These are phyloP conservation scores for Phytophthora lateralis DNA, from an alignment of 352 stramenopile genomes.

Conservation along the genomic window DNA sequence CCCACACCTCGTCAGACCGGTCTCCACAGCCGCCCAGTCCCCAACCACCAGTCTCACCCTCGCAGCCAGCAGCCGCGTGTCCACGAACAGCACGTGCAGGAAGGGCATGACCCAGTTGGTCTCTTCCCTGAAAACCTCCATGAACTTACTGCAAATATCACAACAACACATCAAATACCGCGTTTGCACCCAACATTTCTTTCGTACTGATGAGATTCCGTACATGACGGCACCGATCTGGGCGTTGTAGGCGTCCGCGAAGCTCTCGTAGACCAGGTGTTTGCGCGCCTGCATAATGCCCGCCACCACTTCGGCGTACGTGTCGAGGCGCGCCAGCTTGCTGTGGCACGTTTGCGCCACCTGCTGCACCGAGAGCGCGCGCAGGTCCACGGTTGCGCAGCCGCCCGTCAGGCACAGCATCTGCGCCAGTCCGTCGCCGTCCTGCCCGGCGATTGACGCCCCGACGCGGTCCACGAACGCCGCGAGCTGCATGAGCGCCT, in stretches of 20 bases:
- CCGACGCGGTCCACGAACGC: constrained; percentile 67
- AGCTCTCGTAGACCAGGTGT: constrained; percentile 45
- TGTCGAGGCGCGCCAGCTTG: constrained; percentile 61
- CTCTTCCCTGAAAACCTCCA: constrained; percentile 84
- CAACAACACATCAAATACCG: not conserved
- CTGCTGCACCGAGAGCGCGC: constrained; percentile 50
- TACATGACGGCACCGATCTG: constrained; percentile 81
- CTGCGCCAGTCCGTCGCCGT: constrained; percentile 56
- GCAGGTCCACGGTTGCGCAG: constrained; percentile 43
- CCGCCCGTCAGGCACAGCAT: constrained; percentile 53
- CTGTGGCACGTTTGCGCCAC: constrained; percentile 56
- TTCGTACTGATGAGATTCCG: constrained; percentile 8
- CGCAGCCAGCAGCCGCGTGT: constrained; percentile 75
- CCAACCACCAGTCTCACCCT: constrained; percentile 34
- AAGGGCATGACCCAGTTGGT: constrained; percentile 89
- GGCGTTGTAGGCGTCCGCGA: constrained; percentile 61
- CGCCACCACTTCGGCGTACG: constrained; percentile 65
- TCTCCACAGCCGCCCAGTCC: not conserved
- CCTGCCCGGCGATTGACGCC: constrained; percentile 50
- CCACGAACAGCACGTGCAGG: constrained; percentile 79
- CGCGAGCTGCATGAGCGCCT: constrained; percentile 40
- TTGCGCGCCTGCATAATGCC: constrained; percentile 73
- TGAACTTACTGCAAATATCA: constrained; percentile 69
- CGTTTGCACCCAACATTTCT: constrained; percentile 1
- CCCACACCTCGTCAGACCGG: constrained; percentile 4